Percentiles rank a stretch among this genome's conserved stretches.
Evolutionary conservation across 2,329 filamentous ascomycete species (phyloP).

Genomic region (Aspergillus brasiliensis): DNA sequence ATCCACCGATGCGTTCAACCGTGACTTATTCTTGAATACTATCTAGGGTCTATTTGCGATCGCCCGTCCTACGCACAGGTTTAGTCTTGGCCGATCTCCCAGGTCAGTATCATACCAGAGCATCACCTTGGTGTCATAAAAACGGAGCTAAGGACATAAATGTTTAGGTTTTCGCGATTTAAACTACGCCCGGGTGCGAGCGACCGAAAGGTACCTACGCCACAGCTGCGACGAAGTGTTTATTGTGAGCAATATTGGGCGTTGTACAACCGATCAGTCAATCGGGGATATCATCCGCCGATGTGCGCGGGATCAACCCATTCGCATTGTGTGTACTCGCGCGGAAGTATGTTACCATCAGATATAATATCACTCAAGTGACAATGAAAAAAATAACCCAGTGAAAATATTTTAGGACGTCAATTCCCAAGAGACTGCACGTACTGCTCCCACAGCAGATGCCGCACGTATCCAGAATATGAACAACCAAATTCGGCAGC

Average conservation of each 20-base stretch:
- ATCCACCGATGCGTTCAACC: no score
- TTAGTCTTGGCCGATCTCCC: constrained; percentile 26
- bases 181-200: constrained; percentile 23
- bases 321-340: constrained; percentile 23
- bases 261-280: constrained; percentile 21
- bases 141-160: no score
- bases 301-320: constrained; percentile 9
- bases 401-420: constrained; percentile 9
- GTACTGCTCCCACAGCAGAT: background rate
- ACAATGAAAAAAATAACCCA: background rate
- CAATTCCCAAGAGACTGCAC: constrained; percentile 14
- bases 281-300: constrained; percentile 17
- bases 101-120: constrained; percentile 8
- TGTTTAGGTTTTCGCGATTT: constrained; percentile 23
- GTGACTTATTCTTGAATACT: no score
- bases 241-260: constrained; percentile 21
- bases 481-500: background rate
- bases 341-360: constrained; percentile 15
- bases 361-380: background rate
- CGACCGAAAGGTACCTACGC: constrained; percentile 24
- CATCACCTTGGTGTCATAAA: background rate
- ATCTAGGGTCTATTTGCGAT: constrained; percentile 23
- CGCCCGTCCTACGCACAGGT: constrained; percentile 21
- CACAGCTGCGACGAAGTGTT: constrained; percentile 26
- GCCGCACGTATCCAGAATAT: background rate